Percentiles rank a stretch among this genome's conserved stretches.
These are phyloP conservation scores for Globisporangium nunn DNA, from an alignment of 352 stramenopile genomes.

Conservation along the genomic window DNA sequence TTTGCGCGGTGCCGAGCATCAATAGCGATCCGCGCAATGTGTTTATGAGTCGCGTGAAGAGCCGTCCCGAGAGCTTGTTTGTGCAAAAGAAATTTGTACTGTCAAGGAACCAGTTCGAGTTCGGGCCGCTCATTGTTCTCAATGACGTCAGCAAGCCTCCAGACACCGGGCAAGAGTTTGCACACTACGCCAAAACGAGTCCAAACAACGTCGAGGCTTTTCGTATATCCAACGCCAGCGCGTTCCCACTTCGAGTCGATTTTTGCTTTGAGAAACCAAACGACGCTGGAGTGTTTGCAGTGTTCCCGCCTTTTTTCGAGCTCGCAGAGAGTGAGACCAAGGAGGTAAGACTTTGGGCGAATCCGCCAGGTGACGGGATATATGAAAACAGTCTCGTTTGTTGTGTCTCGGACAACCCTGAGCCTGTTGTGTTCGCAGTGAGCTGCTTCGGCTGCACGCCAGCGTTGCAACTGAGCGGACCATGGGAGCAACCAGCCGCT, in stretches of 20 bases:
- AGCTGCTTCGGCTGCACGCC: constrained; percentile 84
- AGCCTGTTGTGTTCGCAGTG: constrained; percentile 81
- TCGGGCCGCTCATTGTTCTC: constrained; percentile 85
- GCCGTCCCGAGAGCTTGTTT: constrained; percentile 44
- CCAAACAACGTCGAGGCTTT: constrained; percentile 87
- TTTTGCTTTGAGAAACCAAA: constrained; percentile 33
- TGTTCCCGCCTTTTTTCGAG: constrained; percentile 68
- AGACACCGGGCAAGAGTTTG: constrained; percentile 40
- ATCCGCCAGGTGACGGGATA: constrained; percentile 52
- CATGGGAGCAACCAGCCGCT: constrained; percentile 73
- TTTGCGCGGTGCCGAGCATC: constrained; percentile 87
- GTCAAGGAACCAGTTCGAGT: constrained; percentile 88
- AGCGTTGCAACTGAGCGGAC: constrained; percentile 64
- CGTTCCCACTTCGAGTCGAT: constrained; percentile 65
- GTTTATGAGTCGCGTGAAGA: constrained; percentile 92
- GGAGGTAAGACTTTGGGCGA: constrained; percentile 90
- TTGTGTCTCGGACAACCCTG: constrained; percentile 88
- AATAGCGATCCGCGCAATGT: constrained; percentile 91
- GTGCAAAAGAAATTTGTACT: constrained; percentile 91
- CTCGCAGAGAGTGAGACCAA: constrained; percentile 86
- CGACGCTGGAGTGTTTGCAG: constrained; percentile 40
- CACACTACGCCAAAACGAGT: constrained; percentile 34
- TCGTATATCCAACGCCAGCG: constrained; percentile 87
- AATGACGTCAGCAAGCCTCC: constrained; percentile 14
- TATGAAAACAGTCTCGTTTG: constrained; percentile 83